Evolutionary conservation across 1,139 yeast genomes (phyloP), one percentile per base, ranked within the genome.

Genomic region (Scheffersomyces insectosa): DNA sequence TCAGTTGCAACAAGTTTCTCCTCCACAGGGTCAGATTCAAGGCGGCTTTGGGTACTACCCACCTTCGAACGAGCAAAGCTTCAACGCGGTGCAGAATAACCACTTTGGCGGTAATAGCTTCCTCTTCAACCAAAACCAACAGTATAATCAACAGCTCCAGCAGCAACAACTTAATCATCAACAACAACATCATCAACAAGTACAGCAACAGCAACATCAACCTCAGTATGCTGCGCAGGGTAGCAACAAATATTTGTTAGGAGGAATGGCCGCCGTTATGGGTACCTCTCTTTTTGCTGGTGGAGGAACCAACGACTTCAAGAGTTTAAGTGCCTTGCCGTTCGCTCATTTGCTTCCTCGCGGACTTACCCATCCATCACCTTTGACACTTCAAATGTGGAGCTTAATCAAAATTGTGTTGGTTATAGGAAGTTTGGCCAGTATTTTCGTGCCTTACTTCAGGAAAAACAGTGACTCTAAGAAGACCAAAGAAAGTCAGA

Each of bases 201-300:
- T 13, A 20, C 16, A 2, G 14, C 38, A 15, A 8, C 38, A 36
- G 12, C 20, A 70, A 64, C 47, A 43, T 15, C 42, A 42, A 9
- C 40, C 38, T 13, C 43, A 40, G 28, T 30, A 39, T 16, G 47
- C 45, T 16, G 45, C 44, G 31, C 47, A 41, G 15, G 44, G 50
- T 7, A 44, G 46, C n/a, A 51, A 43, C 43, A 75, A 74, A 53
- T 57, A 70, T 35, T 57, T 79, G 37, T 52, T 80, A 39, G 84
- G 84, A n/a, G 82, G 83, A 33, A 69, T 79, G 73, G 80, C 82
- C 28, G 70, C 79, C 9, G 70, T 79, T 45, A 65, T 78, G 64
- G 84, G 83, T 12, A 68, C 77, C 3, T 68, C 77, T 1, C 57
- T 71, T 42, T 65, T 73, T 42, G 63, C 64, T n/a, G 68, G 69